Base-by-base conservation (phyloP, 2,329 filamentous ascomycete genomes). In the Alternaria atra region DNA sequence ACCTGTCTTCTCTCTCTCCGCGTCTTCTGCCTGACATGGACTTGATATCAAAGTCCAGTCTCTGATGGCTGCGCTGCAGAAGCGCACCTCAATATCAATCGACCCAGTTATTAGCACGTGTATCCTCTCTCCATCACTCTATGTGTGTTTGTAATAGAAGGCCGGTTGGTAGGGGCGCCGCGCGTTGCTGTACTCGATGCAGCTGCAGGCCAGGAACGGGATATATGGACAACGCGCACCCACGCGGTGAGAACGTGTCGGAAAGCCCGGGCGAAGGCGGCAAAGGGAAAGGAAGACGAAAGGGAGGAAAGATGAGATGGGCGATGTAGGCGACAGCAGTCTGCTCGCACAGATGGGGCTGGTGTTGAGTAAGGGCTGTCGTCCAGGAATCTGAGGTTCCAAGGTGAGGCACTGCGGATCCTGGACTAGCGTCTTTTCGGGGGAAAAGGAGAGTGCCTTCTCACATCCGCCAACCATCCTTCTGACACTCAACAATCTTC, bases 11-110 rank as follows among this genome's bases (percentile, higher is more conserved):
- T 65, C 60, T 65, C 52, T 58, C 67, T 66, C 65, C 60, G 75
- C 80, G 81, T 79, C 82, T 82, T 69, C 81, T 77, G 66, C 82
- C 80, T 57, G 85, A 79, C 66, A 87, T 88, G 72, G 87, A 87
- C 70, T 91, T 91, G 76, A 91, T 91, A 50, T 65, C 55, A 77
- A 90, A 88, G 71, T 91, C 91, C 81, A 93, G 94, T 82, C 93
- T 82, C 90, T 60, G 91, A 85, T 60, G 93, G 94, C 83, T 90
- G 89, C 84, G 90, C 90, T 80, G 84, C 84, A 64, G 86, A 85
- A 79, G 90, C 87, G 84, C 91, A 92, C 88, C 92, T 92, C 90
- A 91, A 92, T 83, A 83, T 89, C 84, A 67, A 59, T 64, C 46
- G 62, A 55, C 58, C 48, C 60, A 60, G 27, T n/a, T 17, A 42